These are phyloP conservation scores for Aspergillus transmontanensis DNA, from an alignment of 2,329 filamentous ascomycete species.

Conservation along the genomic window DNA sequence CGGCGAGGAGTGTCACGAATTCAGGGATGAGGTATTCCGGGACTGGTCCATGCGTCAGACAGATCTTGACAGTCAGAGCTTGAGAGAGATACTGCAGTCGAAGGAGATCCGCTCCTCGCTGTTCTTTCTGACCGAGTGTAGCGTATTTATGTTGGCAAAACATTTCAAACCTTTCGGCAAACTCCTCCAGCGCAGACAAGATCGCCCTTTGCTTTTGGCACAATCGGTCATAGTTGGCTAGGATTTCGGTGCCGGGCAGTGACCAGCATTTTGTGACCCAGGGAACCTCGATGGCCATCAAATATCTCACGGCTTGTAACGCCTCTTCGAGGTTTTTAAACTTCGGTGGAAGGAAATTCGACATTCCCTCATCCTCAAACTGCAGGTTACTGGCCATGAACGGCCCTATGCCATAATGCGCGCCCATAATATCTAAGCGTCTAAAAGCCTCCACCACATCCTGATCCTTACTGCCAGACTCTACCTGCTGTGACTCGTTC, in stretches of 20 bases:
- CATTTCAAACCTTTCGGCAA: not conserved
- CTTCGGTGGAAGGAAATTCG: not conserved
- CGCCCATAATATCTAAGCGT: not conserved
- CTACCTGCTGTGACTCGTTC: not conserved
- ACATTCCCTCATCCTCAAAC: not conserved
- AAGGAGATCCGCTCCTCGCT: constrained; percentile 11
- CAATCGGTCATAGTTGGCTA: constrained; percentile 7
- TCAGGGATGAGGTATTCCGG: constrained; percentile 8
- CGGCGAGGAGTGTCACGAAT: constrained; percentile 7
- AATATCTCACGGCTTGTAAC: not conserved
- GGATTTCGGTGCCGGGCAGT: constrained; percentile 8
- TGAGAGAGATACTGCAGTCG: constrained; percentile 9
- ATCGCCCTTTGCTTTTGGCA: constrained; percentile 4
- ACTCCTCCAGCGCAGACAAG: not conserved
- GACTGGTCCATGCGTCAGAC: constrained; percentile 11
- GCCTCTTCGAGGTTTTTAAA: not conserved
- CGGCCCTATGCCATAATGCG: not conserved
- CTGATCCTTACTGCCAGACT: not conserved
- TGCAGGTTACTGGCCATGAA: not conserved
- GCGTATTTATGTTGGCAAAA: not conserved
- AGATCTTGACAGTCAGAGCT: constrained; percentile 13
- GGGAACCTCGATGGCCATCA: constrained; percentile 11
- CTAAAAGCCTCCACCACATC: not conserved
- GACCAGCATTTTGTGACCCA: constrained; percentile 19
- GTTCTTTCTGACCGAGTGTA: not conserved